phyloP scores from a whole-genome alignment of 345 rosid species.

The Dipteronia dyeriana region DNA sequence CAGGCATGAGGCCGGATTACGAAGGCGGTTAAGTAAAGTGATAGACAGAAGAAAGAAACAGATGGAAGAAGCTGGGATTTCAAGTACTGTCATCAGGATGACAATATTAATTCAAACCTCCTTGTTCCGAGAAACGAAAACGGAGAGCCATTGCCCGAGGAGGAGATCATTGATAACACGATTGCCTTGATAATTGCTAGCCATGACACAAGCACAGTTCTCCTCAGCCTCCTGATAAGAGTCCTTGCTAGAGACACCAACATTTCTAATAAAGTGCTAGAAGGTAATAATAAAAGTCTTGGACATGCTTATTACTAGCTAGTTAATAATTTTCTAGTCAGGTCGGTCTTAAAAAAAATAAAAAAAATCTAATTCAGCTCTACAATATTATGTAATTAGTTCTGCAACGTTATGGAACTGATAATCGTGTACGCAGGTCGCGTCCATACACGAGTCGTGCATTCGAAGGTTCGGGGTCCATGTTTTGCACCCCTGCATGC shows the following conservation, averaged over 20 bases:
- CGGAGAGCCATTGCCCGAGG: conserved; percentile 1
- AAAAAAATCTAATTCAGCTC: no score
- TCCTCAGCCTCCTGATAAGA: conserved; percentile 2
- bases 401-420: no score
- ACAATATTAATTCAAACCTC: conserved; percentile 6
- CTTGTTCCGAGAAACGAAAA: conserved; percentile 5
- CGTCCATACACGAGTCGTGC: no score
- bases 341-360: no score
- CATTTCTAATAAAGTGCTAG: conserved; percentile 7
- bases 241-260: conserved; percentile 20
- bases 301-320: no score
- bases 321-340: no score
- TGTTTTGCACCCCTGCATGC: no score
- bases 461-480: no score
- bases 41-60: not conserved
- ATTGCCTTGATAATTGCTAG: conserved; percentile 16
- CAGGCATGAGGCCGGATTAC: not conserved
- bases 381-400: no score
- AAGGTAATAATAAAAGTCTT: conserved; percentile 3
- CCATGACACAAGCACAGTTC: conserved; percentile 19
- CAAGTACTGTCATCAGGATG: not conserved
- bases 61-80: not conserved
- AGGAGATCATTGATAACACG: conserved; percentile 12
- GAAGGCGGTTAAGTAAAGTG: not conserved
- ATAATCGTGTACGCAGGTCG: no score